Evolutionary conservation across 2,329 filamentous ascomycete species (phyloP).

Genomic region (Pseudomassariella vexata): DNA sequence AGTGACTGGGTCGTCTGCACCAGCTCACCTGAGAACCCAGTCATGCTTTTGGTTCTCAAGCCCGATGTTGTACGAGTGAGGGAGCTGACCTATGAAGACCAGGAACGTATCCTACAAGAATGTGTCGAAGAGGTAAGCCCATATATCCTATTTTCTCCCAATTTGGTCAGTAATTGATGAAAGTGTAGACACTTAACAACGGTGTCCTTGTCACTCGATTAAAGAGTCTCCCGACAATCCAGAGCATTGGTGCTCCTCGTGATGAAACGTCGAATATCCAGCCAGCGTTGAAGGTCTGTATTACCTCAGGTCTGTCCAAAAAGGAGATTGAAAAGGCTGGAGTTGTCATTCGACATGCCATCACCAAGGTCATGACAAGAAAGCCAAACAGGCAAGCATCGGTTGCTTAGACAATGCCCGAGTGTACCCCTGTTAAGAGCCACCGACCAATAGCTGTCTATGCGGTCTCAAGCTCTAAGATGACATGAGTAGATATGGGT

Average conservation of each 20-base stretch:
- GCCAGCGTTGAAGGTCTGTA: conserved; percentile 84
- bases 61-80: conserved; percentile 70
- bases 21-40: conserved; percentile 77
- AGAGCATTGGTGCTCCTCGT: conserved; percentile 56
- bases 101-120: conserved; percentile 81
- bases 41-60: conserved; percentile 80
- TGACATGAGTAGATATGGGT: no score
- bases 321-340: conserved; percentile 97
- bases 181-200: conserved; percentile 67
- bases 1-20: conserved; percentile 89
- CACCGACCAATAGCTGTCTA: no score
- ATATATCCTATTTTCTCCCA: not conserved
- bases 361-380: conserved; percentile 81
- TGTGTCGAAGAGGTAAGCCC: conserved; percentile 85
- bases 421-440: no score
- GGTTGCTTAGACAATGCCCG: conserved; percentile 23
- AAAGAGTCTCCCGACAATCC: conserved; percentile 67
- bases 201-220: conserved; percentile 84
- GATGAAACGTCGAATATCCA: conserved; percentile 65
- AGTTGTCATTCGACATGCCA: conserved; percentile 79
- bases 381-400: conserved; percentile 47
- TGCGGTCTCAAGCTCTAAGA: no score
- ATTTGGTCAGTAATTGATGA: conserved; percentile 7
- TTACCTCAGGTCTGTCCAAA: conserved; percentile 80
- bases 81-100: conserved; percentile 64